These are phyloP conservation scores for Fusarium nodosum DNA, from an alignment of 2,329 filamentous ascomycete species.

Conservation along the genomic window DNA sequence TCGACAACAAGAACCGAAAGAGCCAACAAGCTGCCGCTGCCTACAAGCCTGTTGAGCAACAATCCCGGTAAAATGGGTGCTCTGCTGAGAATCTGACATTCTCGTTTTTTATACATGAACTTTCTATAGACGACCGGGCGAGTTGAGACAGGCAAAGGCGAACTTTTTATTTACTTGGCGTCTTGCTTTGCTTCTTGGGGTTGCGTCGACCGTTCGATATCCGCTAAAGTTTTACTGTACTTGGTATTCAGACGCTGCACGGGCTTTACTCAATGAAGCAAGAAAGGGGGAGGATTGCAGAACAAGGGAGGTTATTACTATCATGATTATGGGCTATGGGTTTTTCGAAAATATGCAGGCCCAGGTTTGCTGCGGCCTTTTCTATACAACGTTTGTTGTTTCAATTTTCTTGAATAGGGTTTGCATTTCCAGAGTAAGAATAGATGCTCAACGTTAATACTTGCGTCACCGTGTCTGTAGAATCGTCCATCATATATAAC, in stretches of 20 bases:
- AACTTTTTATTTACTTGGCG: constrained; percentile 37
- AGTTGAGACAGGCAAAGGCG: constrained; percentile 31
- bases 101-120: constrained; percentile 48
- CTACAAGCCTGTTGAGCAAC: constrained; percentile 57
- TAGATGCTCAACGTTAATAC: constrained; percentile 35
- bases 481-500: background rate
- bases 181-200: constrained; percentile 30
- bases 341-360: constrained; percentile 42
- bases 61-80: constrained; percentile 37
- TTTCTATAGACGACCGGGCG: constrained; percentile 46
- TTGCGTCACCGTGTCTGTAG: background rate
- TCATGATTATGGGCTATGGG: constrained; percentile 50
- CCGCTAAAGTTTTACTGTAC: constrained; percentile 35
- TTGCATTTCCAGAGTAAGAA: constrained; percentile 41
- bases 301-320: constrained; percentile 36
- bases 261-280: constrained; percentile 23
- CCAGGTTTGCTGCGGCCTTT: constrained; percentile 38
- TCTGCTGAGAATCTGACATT: constrained; percentile 27
- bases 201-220: constrained; percentile 19
- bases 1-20: constrained; percentile 60
- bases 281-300: constrained; percentile 31
- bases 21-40: constrained; percentile 51
- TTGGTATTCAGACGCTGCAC: constrained; percentile 31
- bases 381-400: constrained; percentile 39
- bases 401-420: constrained; percentile 47